Evolutionary conservation across 164 flowering plant genomes (phyloP).

Genomic region (Platanus orientalis): DNA sequence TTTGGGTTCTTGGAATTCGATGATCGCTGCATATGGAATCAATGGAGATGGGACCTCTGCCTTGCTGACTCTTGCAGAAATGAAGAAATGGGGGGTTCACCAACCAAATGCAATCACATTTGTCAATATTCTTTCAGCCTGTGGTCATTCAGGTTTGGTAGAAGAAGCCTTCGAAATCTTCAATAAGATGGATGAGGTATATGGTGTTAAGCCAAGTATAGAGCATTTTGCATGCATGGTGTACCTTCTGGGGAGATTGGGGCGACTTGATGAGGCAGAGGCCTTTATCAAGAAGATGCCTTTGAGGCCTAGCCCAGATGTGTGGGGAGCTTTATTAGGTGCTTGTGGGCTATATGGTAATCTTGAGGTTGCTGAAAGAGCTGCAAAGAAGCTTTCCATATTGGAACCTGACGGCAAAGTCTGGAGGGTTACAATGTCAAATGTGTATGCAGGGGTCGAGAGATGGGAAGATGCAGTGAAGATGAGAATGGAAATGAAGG

Average conservation of each 20-base stretch:
- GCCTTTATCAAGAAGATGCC: constrained; percentile 17
- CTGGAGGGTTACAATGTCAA: constrained; percentile 18
- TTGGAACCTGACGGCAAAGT: constrained; percentile 14
- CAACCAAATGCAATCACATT: constrained; percentile 41
- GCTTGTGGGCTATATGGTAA: constrained; percentile 14
- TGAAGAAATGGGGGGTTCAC: constrained; percentile 14
- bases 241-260: constrained; percentile 36
- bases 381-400: constrained; percentile 7
- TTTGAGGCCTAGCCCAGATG: constrained; percentile 5
- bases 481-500: constrained; percentile 20
- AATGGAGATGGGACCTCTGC: constrained; percentile 40
- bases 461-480: constrained; percentile 23
- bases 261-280: constrained; percentile 19
- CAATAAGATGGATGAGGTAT: constrained; percentile 23
- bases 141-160: constrained; percentile 43
- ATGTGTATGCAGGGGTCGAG: constrained; percentile 17
- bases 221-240: constrained; percentile 49
- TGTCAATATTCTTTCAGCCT: constrained; percentile 30
- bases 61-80: constrained; percentile 17
- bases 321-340: constrained; percentile 25
- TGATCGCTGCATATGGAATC: constrained; percentile 31
- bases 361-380: constrained; percentile 18
- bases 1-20: constrained; percentile 37
- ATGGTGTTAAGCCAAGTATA: constrained; percentile 29
- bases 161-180: constrained; percentile 38